These are phyloP conservation scores for Mucuna pruriens DNA, from an alignment of 306 rosid genomes.

Conservation along the genomic window DNA sequence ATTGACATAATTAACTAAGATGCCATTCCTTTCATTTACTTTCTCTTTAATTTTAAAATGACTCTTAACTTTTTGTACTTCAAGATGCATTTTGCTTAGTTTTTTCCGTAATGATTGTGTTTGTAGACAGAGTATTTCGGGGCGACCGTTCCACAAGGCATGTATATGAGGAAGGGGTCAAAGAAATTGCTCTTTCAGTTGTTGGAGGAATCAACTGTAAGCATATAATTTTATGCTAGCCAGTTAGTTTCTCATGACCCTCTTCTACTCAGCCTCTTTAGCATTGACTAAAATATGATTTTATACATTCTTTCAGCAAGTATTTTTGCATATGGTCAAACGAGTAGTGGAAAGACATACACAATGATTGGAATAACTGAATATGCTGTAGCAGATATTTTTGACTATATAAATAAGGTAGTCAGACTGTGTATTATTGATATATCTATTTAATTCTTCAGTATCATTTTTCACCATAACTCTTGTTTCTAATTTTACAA, in stretches of 20 bases:
- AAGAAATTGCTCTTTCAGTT: constrained; percentile 81
- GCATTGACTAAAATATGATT: constrained; percentile 27
- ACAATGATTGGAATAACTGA: constrained; percentile 92
- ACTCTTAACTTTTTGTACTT: background rate
- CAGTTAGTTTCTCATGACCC: constrained; percentile 39
- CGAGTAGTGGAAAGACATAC: constrained; percentile 95
- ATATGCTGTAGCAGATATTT: constrained; percentile 82
- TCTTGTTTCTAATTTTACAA: constrained; percentile 26
- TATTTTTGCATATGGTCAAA: constrained; percentile 94
- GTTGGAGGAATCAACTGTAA: constrained; percentile 89
- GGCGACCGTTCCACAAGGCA: constrained; percentile 80
- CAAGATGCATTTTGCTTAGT: background rate
- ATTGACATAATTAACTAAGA: background rate
- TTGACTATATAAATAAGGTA: constrained; percentile 79
- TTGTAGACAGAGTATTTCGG: constrained; percentile 78
- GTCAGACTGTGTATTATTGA: constrained; percentile 2
- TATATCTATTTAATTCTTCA: constrained; percentile 8
- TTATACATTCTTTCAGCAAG: constrained; percentile 66
- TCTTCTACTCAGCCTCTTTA: background rate
- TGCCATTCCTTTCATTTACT: background rate
- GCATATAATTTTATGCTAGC: constrained; percentile 36
- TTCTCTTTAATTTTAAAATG: background rate
- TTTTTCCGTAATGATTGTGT: background rate
- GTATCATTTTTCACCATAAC: background rate
- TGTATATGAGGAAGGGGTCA: constrained; percentile 87